Evolutionary conservation across 2,329 filamentous ascomycete species (phyloP).

Genomic region (Colletotrichum musicola): DNA sequence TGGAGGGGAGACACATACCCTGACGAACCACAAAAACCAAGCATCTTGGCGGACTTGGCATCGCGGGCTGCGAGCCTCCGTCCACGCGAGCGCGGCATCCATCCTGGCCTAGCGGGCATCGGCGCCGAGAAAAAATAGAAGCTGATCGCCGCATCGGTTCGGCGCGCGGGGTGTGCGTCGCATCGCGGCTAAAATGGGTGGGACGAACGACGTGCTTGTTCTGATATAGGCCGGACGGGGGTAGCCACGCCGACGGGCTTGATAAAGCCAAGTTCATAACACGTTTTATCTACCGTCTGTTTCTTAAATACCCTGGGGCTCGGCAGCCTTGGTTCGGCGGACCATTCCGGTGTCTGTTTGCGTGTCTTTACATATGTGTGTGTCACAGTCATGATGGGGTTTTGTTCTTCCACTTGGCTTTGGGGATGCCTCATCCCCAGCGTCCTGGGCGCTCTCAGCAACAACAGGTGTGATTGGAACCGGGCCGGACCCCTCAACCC

Average conservation of each 20-base stretch:
- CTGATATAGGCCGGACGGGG: constrained; percentile 12
- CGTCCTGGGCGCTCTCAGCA: no score
- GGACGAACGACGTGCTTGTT: constrained; percentile 3
- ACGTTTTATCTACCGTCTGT: background rate
- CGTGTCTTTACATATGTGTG: no score
- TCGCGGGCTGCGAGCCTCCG: constrained; percentile 24
- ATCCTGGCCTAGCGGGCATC: background rate
- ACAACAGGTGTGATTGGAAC: background rate
- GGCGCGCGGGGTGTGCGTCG: background rate
- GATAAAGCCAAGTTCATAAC: background rate
- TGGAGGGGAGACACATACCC: background rate
- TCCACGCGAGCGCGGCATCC: constrained; percentile 3
- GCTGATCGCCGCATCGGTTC: constrained; percentile 11
- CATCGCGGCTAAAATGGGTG: constrained; percentile 21
- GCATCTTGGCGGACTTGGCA: constrained; percentile 38
- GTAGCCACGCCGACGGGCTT: constrained; percentile 10
- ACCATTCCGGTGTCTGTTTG: background rate
- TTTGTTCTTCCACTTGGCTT: background rate
- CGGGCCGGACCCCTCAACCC: background rate
- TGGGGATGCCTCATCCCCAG: accelerated
- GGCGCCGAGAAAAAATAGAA: background rate
- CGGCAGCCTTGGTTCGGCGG: background rate
- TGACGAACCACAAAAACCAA: constrained; percentile 22
- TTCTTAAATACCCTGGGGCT: background rate
- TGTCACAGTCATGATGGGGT: background rate